Base-by-base conservation (phyloP, 2,329 filamentous ascomycete genomes). In the Colletotrichum trifolii region DNA sequence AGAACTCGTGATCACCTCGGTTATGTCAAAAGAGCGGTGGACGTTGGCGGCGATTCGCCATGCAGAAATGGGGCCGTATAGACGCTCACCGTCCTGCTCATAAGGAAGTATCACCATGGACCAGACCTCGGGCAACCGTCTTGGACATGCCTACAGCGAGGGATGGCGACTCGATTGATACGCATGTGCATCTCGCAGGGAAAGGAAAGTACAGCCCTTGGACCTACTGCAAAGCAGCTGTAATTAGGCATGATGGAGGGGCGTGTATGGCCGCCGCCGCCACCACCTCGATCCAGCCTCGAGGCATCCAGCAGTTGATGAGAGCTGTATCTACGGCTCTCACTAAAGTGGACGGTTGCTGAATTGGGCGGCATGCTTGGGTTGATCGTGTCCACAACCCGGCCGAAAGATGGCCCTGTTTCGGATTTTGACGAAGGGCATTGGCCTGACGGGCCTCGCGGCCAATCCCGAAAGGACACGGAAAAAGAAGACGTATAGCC, bases 21-120 rank as follows among this genome's bases (percentile, higher is more conserved):
- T 38, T 57, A 53, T 53, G 53, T 45, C 63, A 57, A 63, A 66
- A 66, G 58, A 66, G 63, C 63, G 63, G 63, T 66, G 63, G 58
- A 38, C 63, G n/a, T 57, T 47, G 52, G 53, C 52, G 63, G 42
- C 47, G 42, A 38, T 40, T 48, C 46, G 47, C 39, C 40, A 34
- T 46, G 42, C 50, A 43, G 38, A 45, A n/a, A 50, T 56, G 55
- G 63, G 63, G 53, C 42, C 12, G 53, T 47, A 48, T 53, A 53
- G 40, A 42, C 48, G 53, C 63, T 66, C 63, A 63, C 63, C 58
- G 63, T 62, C 42, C 52, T 66, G 50, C 46, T 58, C 34, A 47
- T 17, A 47, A 53, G 48, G 25, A 56, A 42, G 42, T 42, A 45
- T 60, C 49, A 47, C 46, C 58, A 66, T 66, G 63, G 58, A 52